A percentile compares a stretch with the other conserved stretches of the same genome.
phyloP scores from a whole-genome alignment of 116 monocot genomes.

The Posidonia oceanica region DNA sequence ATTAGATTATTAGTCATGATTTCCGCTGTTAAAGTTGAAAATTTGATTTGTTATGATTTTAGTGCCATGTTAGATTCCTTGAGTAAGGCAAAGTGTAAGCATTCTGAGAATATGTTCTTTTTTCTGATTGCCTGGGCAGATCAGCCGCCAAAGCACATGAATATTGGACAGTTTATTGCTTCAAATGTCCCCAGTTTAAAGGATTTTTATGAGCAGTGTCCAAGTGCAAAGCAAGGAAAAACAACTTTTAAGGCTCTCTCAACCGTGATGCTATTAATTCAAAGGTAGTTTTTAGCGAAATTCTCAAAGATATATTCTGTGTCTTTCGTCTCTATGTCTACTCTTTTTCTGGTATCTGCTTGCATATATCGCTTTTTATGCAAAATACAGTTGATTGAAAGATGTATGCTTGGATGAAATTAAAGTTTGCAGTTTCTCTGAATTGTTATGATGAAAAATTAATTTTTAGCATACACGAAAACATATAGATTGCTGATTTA shows the following conservation, averaged over 20 bases:
- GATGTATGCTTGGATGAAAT: no score
- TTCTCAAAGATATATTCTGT: background rate
- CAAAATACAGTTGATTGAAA: no score
- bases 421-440: no score
- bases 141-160: conserved; percentile 55
- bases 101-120: no score
- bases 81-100: background rate
- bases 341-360: no score
- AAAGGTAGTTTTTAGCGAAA: conserved; percentile 31
- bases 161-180: conserved; percentile 68
- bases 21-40: background rate
- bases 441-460: no score
- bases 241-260: conserved; percentile 66
- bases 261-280: conserved; percentile 62
- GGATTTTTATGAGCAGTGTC: conserved; percentile 46
- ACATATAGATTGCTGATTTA: no score
- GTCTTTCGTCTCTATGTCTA: no score
- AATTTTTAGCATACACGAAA: no score
- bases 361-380: no score
- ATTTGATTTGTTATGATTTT: no score
- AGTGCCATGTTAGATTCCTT: background rate
- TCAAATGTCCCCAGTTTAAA: conserved; percentile 79
- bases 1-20: background rate
- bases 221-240: conserved; percentile 34
- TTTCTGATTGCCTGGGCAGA: conserved; percentile 34